These are phyloP conservation scores for Trichoderma pleuroti DNA, from an alignment of 2,329 filamentous ascomycete species.

Conservation along the genomic window DNA sequence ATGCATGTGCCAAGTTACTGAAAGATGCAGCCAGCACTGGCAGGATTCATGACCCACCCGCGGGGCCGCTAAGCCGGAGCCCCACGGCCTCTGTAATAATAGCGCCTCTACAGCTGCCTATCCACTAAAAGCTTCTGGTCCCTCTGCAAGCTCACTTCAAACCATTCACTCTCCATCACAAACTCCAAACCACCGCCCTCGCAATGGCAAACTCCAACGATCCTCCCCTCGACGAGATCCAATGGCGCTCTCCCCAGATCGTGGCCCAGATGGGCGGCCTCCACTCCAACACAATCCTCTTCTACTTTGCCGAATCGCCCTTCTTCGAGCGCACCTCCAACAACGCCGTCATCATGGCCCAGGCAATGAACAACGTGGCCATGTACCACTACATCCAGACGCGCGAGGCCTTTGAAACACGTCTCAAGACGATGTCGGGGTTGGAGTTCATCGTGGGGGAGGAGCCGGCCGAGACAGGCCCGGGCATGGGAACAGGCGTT, in stretches of 20 bases:
- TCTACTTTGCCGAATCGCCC: constrained; percentile 65
- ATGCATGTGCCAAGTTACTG: background rate
- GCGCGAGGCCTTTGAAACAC: constrained; percentile 60
- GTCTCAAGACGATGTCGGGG: constrained; percentile 61
- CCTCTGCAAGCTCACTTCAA: background rate
- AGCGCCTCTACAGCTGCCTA: constrained; percentile 10
- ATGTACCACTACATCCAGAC: constrained; percentile 58
- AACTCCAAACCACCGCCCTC: background rate
- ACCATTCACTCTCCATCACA: background rate
- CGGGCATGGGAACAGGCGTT: constrained; percentile 63
- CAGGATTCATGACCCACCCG: background rate
- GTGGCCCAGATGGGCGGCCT: constrained; percentile 54
- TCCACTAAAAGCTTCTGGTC: constrained; percentile 12
- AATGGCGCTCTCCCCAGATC: constrained; percentile 56
- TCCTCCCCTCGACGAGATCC: constrained; percentile 61
- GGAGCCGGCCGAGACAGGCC: constrained; percentile 60
- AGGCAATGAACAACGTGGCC: constrained; percentile 58
- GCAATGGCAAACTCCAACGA: constrained; percentile 47
- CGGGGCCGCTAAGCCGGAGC: constrained; percentile 20
- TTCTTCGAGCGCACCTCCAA: constrained; percentile 67
- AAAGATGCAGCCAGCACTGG: background rate
- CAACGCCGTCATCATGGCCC: constrained; percentile 60
- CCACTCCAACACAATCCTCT: constrained; percentile 62
- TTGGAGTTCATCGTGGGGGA: constrained; percentile 65
- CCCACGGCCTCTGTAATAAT: constrained; percentile 13